These are phyloP conservation scores for Mortierella sp. DNA, from an alignment of 371 early-diverging fungal species.

Conservation along the genomic window DNA sequence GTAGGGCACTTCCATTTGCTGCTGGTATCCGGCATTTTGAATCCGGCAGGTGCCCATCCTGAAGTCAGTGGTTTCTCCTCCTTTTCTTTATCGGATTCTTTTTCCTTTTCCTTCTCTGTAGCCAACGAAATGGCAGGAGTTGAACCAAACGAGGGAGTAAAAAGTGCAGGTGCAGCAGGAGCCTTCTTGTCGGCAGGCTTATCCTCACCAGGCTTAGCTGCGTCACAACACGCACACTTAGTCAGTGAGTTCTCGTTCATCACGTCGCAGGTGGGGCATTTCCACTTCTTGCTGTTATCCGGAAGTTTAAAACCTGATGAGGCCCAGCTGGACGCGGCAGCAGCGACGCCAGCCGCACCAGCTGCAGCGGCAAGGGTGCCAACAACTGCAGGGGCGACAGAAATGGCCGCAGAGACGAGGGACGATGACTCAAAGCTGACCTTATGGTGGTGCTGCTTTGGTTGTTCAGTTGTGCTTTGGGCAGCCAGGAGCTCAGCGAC, in stretches of 20 bases:
- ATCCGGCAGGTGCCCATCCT: conserved; percentile 5
- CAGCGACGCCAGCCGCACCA: neutral
- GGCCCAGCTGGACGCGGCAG: conserved; percentile 4
- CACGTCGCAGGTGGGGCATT: conserved; percentile 41
- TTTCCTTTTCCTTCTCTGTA: neutral
- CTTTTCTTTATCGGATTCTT: conserved; percentile 6
- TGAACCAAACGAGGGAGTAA: conserved; percentile 4
- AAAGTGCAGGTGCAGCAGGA: conserved; percentile 1
- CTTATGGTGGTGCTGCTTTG: neutral
- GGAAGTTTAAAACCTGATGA: neutral
- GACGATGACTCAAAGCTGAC: neutral
- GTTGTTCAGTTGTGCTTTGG: neutral
- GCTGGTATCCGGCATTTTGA: conserved; percentile 22
- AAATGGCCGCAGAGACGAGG: conserved; percentile 9
- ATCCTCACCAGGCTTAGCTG: conserved; percentile 28
- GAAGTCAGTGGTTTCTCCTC: too few species aligned
- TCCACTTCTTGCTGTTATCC: conserved; percentile 34
- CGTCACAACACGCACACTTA: conserved; percentile 40
- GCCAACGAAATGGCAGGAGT: neutral
- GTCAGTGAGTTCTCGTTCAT: conserved; percentile 13
- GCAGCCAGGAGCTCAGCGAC: neutral
- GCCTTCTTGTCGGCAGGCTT: neutral
- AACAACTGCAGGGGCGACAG: conserved; percentile 20
- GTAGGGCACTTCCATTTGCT: conserved; percentile 45
- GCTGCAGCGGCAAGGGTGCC: conserved; percentile 20